A percentile compares a stretch with the other conserved stretches of the same genome.
Conservation (phyloP, 331 rosid genomes). For the Arachis monticola region DNA sequence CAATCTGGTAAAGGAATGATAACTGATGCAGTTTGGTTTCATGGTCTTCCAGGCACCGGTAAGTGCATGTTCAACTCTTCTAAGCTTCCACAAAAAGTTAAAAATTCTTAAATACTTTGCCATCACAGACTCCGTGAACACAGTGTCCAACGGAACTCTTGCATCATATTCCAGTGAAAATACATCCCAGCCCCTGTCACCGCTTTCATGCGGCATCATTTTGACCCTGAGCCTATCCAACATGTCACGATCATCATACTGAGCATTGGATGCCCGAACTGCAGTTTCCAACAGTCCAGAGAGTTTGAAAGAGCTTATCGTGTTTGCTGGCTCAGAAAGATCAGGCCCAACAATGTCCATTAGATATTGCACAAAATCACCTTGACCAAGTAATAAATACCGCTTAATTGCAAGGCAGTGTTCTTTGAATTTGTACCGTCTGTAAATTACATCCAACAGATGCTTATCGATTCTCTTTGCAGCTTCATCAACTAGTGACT, state of each 20-base stretch:
- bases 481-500: slow-evolving; percentile 87
- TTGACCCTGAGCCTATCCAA: slow-evolving; percentile 90
- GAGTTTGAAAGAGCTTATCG: slow-evolving; percentile 93
- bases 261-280: slow-evolving; percentile 90
- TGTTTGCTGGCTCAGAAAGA: slow-evolving; percentile 93
- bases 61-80: slow-evolving; percentile 95
- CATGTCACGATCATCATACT: slow-evolving; percentile 91
- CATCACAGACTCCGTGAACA: slow-evolving; percentile 95
- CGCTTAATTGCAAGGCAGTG: slow-evolving; percentile 97
- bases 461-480: slow-evolving; percentile 92
- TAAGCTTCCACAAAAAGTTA: slow-evolving; percentile 96
- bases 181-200: slow-evolving; percentile 97
- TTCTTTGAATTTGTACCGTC: slow-evolving; percentile 84
- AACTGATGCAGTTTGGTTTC: slow-evolving; percentile 95
- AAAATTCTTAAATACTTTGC: slow-evolving; percentile 86
- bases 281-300: slow-evolving; percentile 95
- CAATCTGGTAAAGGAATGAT: slow-evolving; percentile 76
- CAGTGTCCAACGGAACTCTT: slow-evolving; percentile 84
- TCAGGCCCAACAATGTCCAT: slow-evolving; percentile 98
- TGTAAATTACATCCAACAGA: slow-evolving; percentile 84
- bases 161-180: slow-evolving; percentile 95
- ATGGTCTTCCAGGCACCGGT: slow-evolving; percentile 94
- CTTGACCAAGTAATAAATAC: slow-evolving; percentile 89
- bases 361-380: slow-evolving; percentile 96
- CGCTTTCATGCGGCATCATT: slow-evolving; percentile 97